Evolutionary conservation across 148 eudicot species (phyloP).

Genomic region (Silene latifolia): DNA sequence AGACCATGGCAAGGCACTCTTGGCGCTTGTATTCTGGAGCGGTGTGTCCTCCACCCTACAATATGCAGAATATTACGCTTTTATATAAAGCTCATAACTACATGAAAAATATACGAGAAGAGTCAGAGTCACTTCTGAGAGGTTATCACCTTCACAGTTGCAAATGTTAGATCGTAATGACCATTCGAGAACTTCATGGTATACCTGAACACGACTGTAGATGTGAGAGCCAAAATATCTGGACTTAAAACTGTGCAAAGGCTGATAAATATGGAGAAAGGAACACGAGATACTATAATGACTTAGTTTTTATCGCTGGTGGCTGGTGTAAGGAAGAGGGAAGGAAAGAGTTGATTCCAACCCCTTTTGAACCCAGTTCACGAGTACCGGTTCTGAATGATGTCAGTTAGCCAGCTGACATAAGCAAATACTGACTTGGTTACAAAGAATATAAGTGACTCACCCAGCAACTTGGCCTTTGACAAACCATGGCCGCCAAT

Average conservation of each 20-base stretch:
- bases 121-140: background rate
- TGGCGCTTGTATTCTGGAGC: constrained; percentile 49
- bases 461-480: constrained; percentile 33
- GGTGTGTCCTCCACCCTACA: constrained; percentile 58
- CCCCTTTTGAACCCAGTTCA: too few species aligned
- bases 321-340: too few species aligned
- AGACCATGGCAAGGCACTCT: constrained; percentile 37
- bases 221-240: background rate
- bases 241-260: background rate
- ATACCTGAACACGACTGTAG: constrained; percentile 18
- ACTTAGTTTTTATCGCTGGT: background rate
- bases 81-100: background rate
- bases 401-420: too few species aligned
- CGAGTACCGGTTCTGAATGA: too few species aligned
- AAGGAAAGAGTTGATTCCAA: too few species aligned
- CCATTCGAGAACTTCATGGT: constrained; percentile 23
- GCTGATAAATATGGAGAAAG: background rate
- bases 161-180: constrained; percentile 32
- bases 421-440: too few species aligned
- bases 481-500: constrained; percentile 39
- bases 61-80: background rate
- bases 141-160: constrained; percentile 27
- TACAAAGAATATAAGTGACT: background rate
- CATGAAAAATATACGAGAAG: background rate
- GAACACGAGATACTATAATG: background rate